These are phyloP conservation scores for Leishmania gerbilli DNA, from an alignment of 208 protist genomes.

Conservation along the genomic window DNA sequence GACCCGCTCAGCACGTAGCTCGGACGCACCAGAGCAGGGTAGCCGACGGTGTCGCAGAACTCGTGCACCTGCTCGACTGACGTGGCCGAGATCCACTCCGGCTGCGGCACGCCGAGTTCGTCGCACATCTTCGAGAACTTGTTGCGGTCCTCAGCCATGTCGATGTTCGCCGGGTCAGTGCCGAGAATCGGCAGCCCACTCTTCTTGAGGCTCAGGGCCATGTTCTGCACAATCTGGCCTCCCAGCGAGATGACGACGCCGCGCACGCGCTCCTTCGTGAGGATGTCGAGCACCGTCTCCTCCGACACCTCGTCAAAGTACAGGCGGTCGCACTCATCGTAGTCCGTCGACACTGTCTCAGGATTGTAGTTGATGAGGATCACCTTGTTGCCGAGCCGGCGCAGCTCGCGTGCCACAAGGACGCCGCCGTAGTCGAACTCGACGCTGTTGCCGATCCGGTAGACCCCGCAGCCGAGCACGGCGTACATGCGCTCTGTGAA, in stretches of 20 bases:
- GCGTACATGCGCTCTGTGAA: conserved; percentile 86
- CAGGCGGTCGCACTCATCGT: conserved; percentile 97
- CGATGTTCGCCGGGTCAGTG: conserved; percentile 96
- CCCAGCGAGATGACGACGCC: conserved; percentile 97
- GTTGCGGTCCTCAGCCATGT: conserved; percentile 97
- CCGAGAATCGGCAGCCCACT: conserved; percentile 94
- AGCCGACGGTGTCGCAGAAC: conserved; percentile 93
- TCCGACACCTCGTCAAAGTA: conserved; percentile 99
- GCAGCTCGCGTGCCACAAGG: conserved; percentile 93
- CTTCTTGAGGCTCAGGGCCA: conserved; percentile 93
- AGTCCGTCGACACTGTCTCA: conserved; percentile 98
- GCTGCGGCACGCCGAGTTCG: conserved; percentile 95
- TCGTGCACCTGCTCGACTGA: conserved; percentile 87
- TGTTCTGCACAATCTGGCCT: conserved; percentile 98
- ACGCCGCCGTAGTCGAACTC: conserved; percentile 99
- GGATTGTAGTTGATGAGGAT: conserved; percentile 99
- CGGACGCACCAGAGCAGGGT: conserved; percentile 95
- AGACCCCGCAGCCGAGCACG: conserved; percentile 97
- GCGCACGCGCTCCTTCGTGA: conserved; percentile 90
- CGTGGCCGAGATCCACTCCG: conserved; percentile 95
- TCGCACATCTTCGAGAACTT: conserved; percentile 95
- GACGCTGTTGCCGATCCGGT: conserved; percentile 97
- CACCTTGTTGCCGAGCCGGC: conserved; percentile 92
- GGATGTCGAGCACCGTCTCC: conserved; percentile 97
- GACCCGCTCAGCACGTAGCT: conserved; percentile 98